phyloP scores from a whole-genome alignment of 2,329 filamentous ascomycete genomes.

The Sporothrix euskadiensis region DNA sequence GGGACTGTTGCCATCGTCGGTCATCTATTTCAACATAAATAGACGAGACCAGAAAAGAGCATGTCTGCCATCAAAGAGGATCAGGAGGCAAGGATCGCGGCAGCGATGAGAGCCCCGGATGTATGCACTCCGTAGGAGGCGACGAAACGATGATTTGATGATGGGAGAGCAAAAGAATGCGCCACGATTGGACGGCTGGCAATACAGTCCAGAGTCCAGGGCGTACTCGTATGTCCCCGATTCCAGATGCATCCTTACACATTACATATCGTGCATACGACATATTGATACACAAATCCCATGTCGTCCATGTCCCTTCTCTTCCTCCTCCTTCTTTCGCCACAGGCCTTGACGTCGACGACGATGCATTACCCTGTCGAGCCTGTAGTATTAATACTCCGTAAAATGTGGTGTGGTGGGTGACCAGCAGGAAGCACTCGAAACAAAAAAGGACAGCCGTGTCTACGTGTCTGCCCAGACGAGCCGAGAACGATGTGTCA shows the following conservation, averaged over 20 bases:
- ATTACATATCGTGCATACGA: conserved; percentile 9
- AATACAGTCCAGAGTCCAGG: no score
- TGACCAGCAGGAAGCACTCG: not conserved
- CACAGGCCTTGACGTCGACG: not conserved
- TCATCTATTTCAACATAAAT: not conserved
- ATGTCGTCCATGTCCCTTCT: not conserved
- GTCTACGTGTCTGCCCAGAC: conserved; percentile 17
- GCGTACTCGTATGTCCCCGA: not conserved
- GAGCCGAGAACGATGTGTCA: not conserved
- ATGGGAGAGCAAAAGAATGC: not conserved
- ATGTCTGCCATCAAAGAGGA: not conserved
- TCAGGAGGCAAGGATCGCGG: not conserved
- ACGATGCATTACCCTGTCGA: no score
- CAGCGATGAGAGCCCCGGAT: not conserved
- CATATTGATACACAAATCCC: not conserved
- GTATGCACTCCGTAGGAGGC: not conserved
- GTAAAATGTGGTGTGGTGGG: not conserved
- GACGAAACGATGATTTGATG: not conserved
- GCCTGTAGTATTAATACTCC: no score
- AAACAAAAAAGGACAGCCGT: not conserved
- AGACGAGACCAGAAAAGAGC: not conserved
- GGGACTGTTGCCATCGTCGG: not conserved
- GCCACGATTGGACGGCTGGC: conserved; percentile 9
- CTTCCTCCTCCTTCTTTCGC: not conserved
- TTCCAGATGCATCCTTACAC: not conserved